Base-by-base conservation (phyloP, 805 yeast species). In the Zygosaccharomyces bailii region DNA sequence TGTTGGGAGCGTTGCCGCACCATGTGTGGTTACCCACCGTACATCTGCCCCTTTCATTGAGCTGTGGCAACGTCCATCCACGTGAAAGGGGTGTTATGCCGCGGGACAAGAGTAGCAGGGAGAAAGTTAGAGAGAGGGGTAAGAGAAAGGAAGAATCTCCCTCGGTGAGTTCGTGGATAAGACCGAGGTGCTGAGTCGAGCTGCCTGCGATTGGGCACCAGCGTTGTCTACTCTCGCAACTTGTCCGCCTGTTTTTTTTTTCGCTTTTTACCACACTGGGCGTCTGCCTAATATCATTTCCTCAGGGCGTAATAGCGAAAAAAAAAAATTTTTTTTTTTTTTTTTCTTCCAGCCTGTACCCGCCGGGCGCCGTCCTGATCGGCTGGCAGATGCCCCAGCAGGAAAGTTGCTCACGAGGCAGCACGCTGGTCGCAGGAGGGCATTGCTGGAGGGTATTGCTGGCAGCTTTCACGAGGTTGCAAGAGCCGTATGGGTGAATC, bases 391-490 rank as follows among this genome's bases (percentile, higher is more conserved):
- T n/a, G 31, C 31, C 16, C 31, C 31, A 27, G 31, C 31, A 27
- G 31, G 31, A 27, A 27, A 27, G 14, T 27, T 27, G 31, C 31
- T 27, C 31, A 27, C 31, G 31, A n/a, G 31, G 31, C 31, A 27
- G 31, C 31, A n/a, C 31, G 31, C 31, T 17, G 40, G 30, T 17
- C 13, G 31, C 30, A 24, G 9, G 25, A n/a, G n/a, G n/a, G n/a
- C n/a, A n/a, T n/a, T n/a, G n/a, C 11, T 23, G 39, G 13, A 37
- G 31, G 14, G 31, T 16, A 25, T 37, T 37, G 40, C 40, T 37
- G 31, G 40, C 40, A 37, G 39, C 19, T 21, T 36, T 24, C 31
- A 36, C 39, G 31, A 24, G 29, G 39, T 36, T 36, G 39, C 39
- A 36, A 36, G 25, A 37, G 40, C 40, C 40, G 40, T 37, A 18